Evolutionary conservation across 495 filamentous ascomycete species (phyloP).

Genomic region (Staphylotrichum longicolle): DNA sequence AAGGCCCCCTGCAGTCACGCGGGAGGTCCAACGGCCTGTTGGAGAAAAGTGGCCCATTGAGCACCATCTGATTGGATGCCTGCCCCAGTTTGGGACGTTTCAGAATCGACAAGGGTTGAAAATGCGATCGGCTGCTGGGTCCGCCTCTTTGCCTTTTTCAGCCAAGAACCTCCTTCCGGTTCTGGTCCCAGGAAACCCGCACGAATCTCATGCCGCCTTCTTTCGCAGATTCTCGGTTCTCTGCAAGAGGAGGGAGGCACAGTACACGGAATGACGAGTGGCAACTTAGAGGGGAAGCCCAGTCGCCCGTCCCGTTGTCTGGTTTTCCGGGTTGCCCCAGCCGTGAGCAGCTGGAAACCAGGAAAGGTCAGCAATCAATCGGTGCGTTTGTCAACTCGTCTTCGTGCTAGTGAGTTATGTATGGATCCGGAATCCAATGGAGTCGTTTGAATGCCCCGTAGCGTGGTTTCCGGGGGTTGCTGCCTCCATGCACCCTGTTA

Average conservation of each 20-base stretch:
- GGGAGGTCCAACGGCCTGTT: conserved; percentile 13
- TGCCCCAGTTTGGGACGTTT: conserved; percentile 22
- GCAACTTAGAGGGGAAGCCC: too few relatives aligned
- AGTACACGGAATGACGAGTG: neutral
- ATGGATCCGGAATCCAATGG: too few relatives aligned
- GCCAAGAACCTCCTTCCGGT: neutral
- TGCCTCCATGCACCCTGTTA: neutral
- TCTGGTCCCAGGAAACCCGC: neutral
- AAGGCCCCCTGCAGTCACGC: neutral
- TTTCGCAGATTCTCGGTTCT: neutral
- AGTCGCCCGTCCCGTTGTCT: too few relatives aligned
- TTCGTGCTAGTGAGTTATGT: too few relatives aligned
- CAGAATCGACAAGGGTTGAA: conserved; percentile 27
- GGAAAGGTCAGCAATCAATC: too few relatives aligned
- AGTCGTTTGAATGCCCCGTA: too few relatives aligned
- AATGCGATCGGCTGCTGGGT: conserved; percentile 24
- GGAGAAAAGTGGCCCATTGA: conserved; percentile 2
- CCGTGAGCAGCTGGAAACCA: too few relatives aligned
- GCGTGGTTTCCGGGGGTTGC: neutral
- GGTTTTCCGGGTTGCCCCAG: too few relatives aligned
- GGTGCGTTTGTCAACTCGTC: too few relatives aligned
- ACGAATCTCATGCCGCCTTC: neutral
- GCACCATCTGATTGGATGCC: conserved; percentile 15
- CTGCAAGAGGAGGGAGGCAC: neutral
- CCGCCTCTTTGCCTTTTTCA: conserved; percentile 14